Conservation (phyloP, 108 stramenopile species). For the Parmales sp. region DNA sequence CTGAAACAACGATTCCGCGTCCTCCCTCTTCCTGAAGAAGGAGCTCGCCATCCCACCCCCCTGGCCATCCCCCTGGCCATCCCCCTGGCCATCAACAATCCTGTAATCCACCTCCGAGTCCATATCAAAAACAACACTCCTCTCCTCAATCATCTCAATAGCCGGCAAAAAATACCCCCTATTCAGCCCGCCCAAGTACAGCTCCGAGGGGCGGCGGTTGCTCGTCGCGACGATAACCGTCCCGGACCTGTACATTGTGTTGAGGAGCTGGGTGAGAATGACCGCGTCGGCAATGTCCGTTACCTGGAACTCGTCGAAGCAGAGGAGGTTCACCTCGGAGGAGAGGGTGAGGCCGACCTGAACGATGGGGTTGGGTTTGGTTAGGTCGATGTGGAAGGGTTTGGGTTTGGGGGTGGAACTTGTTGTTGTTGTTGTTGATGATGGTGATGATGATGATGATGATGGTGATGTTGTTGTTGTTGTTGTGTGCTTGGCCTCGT, state of each 20-base stretch:
- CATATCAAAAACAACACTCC: constrained; percentile 64
- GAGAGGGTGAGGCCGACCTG: constrained; percentile 50
- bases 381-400: neutral
- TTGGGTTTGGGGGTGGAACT: too few relatives aligned
- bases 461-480: constrained; percentile 31
- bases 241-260: constrained; percentile 47
- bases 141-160: constrained; percentile 62
- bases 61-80: neutral
- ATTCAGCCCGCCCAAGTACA: constrained; percentile 93
- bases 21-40: too few relatives aligned
- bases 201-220: constrained; percentile 78
- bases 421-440: constrained; percentile 6
- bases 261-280: constrained; percentile 68
- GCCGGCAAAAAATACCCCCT: constrained; percentile 89
- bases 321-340: constrained; percentile 59
- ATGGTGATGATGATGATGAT: constrained; percentile 44
- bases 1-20: neutral
- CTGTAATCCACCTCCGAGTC: constrained; percentile 52
- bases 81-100: neutral
- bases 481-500: constrained; percentile 58
- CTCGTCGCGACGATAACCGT: constrained; percentile 86
- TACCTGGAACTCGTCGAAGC: constrained; percentile 99
- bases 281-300: constrained; percentile 95
- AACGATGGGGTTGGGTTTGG: constrained; percentile 32
- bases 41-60: neutral